Evolutionary conservation across 768 basidiomycete genomes (phyloP).

Genomic region (Termitomyces sp.): DNA sequence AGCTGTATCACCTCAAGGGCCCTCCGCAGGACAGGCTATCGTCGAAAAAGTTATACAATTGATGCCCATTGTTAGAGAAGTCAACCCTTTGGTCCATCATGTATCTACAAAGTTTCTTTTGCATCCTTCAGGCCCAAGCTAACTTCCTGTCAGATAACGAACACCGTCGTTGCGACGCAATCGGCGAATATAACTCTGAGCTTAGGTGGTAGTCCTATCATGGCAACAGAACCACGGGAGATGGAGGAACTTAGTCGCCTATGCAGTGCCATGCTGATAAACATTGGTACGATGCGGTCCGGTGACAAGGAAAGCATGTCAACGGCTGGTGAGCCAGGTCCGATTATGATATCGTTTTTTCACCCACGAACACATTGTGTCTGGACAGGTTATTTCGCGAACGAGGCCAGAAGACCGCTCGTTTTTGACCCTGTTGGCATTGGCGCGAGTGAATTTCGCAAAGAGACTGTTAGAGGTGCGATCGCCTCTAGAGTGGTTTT

Average conservation of each 20-base stretch:
- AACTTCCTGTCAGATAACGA: slow-evolving; percentile 67
- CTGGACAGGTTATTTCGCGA: slow-evolving; percentile 51
- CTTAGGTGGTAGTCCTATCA: slow-evolving; percentile 87
- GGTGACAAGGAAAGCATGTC: slow-evolving; percentile 72
- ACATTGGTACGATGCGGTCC: slow-evolving; percentile 75
- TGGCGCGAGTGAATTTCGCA: slow-evolving; percentile 76
- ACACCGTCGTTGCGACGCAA: slow-evolving; percentile 85
- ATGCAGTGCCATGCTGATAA: slow-evolving; percentile 72
- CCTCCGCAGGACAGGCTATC: slow-evolving; percentile 29
- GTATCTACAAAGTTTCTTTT: slow-evolving; percentile 29
- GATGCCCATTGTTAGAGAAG: slow-evolving; percentile 47
- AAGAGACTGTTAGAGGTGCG: slow-evolving; percentile 57
- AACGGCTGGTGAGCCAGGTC: slow-evolving; percentile 51
- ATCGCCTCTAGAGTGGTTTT: neutral
- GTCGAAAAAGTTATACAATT: slow-evolving; percentile 45
- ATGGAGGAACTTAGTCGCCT: slow-evolving; percentile 74
- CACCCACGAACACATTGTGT: neutral
- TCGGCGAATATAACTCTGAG: slow-evolving; percentile 90
- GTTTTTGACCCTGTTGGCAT: slow-evolving; percentile 93
- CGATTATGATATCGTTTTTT: neutral
- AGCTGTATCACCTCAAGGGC: neutral
- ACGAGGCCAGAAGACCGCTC: slow-evolving; percentile 67
- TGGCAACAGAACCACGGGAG: slow-evolving; percentile 84
- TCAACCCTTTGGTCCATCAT: slow-evolving; percentile 80
- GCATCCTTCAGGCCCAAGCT: neutral